phyloP scores from a whole-genome alignment of 2,329 filamentous ascomycete genomes.

The Elsinoe arachidis region DNA sequence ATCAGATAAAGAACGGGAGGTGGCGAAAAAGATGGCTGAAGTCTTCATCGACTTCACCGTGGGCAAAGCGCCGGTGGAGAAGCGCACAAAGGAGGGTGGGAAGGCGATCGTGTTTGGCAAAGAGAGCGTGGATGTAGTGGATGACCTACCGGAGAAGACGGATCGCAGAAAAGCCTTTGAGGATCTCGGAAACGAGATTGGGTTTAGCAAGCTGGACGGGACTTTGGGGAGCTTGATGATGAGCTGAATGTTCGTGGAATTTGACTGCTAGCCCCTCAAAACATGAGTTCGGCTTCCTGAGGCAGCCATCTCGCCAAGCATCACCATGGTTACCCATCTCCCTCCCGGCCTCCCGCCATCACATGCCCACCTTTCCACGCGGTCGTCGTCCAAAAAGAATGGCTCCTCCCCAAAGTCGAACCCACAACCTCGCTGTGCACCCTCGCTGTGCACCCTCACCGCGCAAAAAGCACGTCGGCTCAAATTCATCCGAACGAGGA shows the following conservation, averaged over 20 bases:
- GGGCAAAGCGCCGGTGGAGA: constrained; percentile 29
- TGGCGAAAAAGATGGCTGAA: constrained; percentile 29
- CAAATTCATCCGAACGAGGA: too few species aligned
- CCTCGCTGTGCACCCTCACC: too few species aligned
- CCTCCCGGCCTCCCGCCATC: too few species aligned
- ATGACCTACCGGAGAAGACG: constrained; percentile 16
- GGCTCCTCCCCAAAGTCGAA: too few species aligned
- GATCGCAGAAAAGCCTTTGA: constrained; percentile 1
- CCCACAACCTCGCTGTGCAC: too few species aligned
- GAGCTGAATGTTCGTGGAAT: background rate
- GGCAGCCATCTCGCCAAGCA: too few species aligned
- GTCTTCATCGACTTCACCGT: constrained; percentile 34
- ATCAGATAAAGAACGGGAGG: constrained; percentile 24
- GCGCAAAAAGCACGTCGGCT: too few species aligned
- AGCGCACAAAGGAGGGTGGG: constrained; percentile 24
- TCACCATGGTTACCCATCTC: too few species aligned
- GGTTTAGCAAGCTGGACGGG: constrained; percentile 5
- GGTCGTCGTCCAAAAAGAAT: too few species aligned
- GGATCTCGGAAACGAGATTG: constrained; percentile 6
- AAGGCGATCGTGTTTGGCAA: constrained; percentile 17
- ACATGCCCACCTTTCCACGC: too few species aligned
- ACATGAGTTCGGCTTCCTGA: too few species aligned
- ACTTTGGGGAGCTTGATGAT: background rate
- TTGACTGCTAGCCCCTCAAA: too few species aligned
- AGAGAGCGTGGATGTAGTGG: constrained; percentile 11